Conservation (phyloP, 306 rosid species). For the Acacia crassicarpa region DNA sequence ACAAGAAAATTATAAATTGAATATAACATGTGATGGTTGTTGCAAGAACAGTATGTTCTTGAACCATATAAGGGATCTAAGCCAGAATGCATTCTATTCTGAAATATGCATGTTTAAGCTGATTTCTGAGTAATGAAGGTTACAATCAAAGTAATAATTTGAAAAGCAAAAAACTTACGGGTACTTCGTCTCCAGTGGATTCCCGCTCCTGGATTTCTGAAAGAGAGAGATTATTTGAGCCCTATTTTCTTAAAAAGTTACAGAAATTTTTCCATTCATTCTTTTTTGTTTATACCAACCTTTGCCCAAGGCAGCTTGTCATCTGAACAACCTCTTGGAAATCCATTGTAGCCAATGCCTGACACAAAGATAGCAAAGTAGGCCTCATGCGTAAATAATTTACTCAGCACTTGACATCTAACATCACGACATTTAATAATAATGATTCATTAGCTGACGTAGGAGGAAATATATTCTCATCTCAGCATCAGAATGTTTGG, state of each 20-base stretch:
- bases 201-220: constrained; percentile 78
- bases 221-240: constrained; percentile 20
- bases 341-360: constrained; percentile 97
- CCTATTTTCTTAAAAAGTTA: neutral
- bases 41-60: neutral
- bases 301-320: constrained; percentile 97
- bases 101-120: constrained; percentile 1
- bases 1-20: neutral
- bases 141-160: constrained; percentile 5
- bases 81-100: neutral
- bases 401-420: neutral
- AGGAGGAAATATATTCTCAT: neutral
- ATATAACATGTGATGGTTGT: neutral
- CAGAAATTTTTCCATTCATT: neutral
- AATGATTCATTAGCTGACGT: neutral
- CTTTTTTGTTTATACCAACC: constrained; percentile 46
- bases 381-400: neutral
- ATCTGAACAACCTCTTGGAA: constrained; percentile 96
- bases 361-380: constrained; percentile 11
- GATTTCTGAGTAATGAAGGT: neutral
- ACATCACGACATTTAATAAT: neutral
- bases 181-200: constrained; percentile 91
- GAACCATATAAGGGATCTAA: neutral
- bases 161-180: constrained; percentile 62
- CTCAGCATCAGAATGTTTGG: too few species aligned